phyloP scores from a whole-genome alignment of 192 early-diverging fungal species.

The Coemansia javaensis region DNA sequence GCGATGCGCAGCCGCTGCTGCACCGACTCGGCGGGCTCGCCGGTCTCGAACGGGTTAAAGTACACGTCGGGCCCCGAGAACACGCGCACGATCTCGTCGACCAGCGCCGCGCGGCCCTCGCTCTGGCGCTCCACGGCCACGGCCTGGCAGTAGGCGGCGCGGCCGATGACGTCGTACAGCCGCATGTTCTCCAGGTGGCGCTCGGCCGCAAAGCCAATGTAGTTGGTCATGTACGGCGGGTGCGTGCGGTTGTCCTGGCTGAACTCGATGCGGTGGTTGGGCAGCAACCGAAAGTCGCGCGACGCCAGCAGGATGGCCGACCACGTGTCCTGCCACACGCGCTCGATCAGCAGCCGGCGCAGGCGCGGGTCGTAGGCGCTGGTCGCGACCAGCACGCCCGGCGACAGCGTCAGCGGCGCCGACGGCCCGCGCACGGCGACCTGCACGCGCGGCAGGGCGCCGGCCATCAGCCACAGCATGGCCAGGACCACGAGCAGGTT shows the following conservation, averaged over 20 bases:
- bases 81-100: conserved; percentile 48
- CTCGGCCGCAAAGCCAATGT: conserved; percentile 59
- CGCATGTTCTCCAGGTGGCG: conserved; percentile 63
- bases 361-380: conserved; percentile 37
- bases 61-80: conserved; percentile 65
- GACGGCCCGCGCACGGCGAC: conserved; percentile 49
- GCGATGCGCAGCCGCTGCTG: conserved; percentile 9
- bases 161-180: conserved; percentile 55
- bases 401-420: conserved; percentile 44
- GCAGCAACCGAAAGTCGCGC: conserved; percentile 56
- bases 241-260: conserved; percentile 53
- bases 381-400: conserved; percentile 36
- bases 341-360: conserved; percentile 51
- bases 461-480: conserved; percentile 34
- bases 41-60: conserved; percentile 52
- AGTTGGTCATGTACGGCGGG: conserved; percentile 65
- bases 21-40: not conserved
- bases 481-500: conserved; percentile 40
- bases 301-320: conserved; percentile 55
- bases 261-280: conserved; percentile 52
- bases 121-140: conserved; percentile 33
- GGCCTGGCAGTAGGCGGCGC: conserved; percentile 47
- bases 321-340: conserved; percentile 72
- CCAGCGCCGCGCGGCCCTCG: conserved; percentile 24
- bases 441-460: conserved; percentile 47